phyloP scores from a whole-genome alignment of 1,284 basidiomycete species.

The Apiotrichum domesticum region DNA sequence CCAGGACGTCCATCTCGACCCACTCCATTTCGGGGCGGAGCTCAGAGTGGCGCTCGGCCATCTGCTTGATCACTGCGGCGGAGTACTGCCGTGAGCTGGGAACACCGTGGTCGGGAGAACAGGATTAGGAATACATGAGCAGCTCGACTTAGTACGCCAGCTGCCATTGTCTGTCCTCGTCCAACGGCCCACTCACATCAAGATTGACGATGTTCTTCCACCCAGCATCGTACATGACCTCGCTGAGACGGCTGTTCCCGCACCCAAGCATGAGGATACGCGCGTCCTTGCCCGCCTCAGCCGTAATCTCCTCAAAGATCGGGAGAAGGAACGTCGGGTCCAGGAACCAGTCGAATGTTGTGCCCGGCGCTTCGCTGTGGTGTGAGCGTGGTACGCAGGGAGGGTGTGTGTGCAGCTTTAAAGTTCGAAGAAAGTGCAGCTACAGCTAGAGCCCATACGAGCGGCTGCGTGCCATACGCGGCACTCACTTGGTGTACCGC shows the following conservation, averaged over 20 bases:
- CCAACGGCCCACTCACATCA: slow-evolving; percentile 55
- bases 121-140: too few relatives aligned
- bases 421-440: slow-evolving; percentile 10
- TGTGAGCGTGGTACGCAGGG: background rate
- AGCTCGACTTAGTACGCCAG: too few relatives aligned
- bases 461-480: too few relatives aligned
- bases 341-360: slow-evolving; percentile 64
- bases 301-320: slow-evolving; percentile 33
- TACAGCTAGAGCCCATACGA: too few relatives aligned
- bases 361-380: slow-evolving; percentile 52
- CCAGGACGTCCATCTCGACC: slow-evolving; percentile 81
- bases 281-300: slow-evolving; percentile 51
- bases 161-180: too few relatives aligned
- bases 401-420: slow-evolving; percentile 47
- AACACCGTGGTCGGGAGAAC: too few relatives aligned
- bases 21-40: slow-evolving; percentile 69
- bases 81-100: slow-evolving; percentile 59
- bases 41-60: slow-evolving; percentile 58
- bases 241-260: slow-evolving; percentile 68
- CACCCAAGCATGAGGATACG: slow-evolving; percentile 83
- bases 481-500: slow-evolving; percentile 50
- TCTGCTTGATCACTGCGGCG: slow-evolving; percentile 68
- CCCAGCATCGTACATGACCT: slow-evolving; percentile 77
- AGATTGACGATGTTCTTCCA: slow-evolving; percentile 77
- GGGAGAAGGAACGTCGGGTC: slow-evolving; percentile 43